phyloP scores from a whole-genome alignment of 441 rosid species.

The Erodium texanum region DNA sequence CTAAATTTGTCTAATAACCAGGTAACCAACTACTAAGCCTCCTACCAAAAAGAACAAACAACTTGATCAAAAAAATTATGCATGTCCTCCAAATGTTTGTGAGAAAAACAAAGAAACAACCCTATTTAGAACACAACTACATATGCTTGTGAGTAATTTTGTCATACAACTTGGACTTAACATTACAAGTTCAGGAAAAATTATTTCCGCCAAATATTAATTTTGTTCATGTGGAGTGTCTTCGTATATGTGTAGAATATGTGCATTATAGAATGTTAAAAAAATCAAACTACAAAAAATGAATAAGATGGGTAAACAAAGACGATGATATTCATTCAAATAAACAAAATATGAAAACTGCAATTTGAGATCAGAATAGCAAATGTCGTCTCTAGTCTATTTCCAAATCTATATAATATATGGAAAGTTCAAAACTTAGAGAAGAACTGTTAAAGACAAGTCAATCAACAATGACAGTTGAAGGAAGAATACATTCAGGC shows the following conservation, averaged over 20 bases:
- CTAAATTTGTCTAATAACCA: background rate
- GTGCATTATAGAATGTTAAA: background rate
- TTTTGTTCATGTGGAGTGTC: background rate
- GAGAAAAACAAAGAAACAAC: background rate
- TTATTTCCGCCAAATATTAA: background rate
- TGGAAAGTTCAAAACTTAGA: too few relatives aligned
- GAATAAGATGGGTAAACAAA: too few relatives aligned
- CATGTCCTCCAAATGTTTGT: background rate
- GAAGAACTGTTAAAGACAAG: too few relatives aligned
- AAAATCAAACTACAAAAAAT: background rate
- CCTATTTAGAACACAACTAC: background rate
- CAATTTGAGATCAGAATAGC: background rate
- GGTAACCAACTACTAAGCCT: background rate
- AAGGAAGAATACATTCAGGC: too few relatives aligned
- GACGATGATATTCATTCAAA: background rate
- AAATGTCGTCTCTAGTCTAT: too few relatives aligned
- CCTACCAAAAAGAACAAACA: background rate
- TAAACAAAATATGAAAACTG: background rate
- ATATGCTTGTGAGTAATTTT: background rate
- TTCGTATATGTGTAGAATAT: background rate
- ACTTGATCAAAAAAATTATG: background rate
- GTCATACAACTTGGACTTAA: background rate
- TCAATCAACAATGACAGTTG: too few relatives aligned
- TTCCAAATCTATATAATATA: too few relatives aligned
- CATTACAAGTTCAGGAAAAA: background rate